Conservation (phyloP, 345 rosid genomes). For the Xanthoceras sorbifolium region DNA sequence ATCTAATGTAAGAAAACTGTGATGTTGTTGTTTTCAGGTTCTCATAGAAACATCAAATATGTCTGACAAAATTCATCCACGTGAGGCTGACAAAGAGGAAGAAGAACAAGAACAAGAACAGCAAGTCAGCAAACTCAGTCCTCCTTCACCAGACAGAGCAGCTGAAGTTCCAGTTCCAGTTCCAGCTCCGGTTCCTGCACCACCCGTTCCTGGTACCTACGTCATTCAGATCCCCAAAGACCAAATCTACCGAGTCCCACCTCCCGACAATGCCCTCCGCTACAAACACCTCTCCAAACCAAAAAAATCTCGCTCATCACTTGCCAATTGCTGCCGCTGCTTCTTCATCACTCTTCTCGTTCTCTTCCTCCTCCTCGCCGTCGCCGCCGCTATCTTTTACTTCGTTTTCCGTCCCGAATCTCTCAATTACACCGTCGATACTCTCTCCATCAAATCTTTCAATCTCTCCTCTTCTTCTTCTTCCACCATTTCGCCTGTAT, state of each 20-base stretch:
- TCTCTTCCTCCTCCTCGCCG: constrained; percentile 46
- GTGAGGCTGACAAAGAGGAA: constrained; percentile 1
- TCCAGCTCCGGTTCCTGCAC: not conserved
- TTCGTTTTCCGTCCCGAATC: constrained; percentile 67
- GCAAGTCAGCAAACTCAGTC: not conserved
- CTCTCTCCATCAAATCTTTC: constrained; percentile 51
- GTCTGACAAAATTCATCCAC: constrained; percentile 47
- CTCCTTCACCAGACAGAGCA: constrained; percentile 6
- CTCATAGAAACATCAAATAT: too few relatives aligned
- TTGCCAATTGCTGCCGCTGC: constrained; percentile 53
- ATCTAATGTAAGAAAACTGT: too few relatives aligned
- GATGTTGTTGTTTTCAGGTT: too few relatives aligned
- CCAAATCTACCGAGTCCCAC: constrained; percentile 85
- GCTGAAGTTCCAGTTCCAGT: not conserved
- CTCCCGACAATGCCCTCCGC: constrained; percentile 75
- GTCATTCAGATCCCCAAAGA: constrained; percentile 86
- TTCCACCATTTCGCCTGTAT: constrained; percentile 50
- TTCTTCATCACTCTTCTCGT: constrained; percentile 32
- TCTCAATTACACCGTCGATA: constrained; percentile 56
- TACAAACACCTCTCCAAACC: constrained; percentile 53
- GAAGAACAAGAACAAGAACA: too few relatives aligned
- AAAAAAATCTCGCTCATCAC: constrained; percentile 31
- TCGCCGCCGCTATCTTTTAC: constrained; percentile 56
- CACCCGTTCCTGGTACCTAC: constrained; percentile 65
- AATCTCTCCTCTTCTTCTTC: constrained; percentile 54